phyloP scores from a whole-genome alignment of 169 alveolate species.

The Blepharisma undulans region DNA sequence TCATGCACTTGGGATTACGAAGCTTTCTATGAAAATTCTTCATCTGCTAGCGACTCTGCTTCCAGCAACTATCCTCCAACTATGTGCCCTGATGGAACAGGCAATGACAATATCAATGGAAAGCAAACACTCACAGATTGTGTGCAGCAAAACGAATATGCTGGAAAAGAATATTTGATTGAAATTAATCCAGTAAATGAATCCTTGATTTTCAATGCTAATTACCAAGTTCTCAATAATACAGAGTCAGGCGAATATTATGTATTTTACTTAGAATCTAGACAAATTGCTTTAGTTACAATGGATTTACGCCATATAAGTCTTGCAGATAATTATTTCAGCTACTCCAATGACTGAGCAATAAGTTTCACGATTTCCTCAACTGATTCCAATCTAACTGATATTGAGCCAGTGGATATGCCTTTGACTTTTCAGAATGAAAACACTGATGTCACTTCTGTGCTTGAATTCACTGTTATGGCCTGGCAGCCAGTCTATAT shows the following conservation, averaged over 20 bases:
- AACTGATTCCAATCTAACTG: neutral
- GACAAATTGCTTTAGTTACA: constrained; percentile 34
- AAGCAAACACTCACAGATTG: neutral
- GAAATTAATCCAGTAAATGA: constrained; percentile 12
- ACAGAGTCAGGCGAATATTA: neutral
- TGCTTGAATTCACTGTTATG: constrained; percentile 59
- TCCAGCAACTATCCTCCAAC: constrained; percentile 19
- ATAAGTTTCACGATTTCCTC: neutral
- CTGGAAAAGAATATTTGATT: neutral
- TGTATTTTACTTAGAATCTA: neutral
- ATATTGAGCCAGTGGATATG: constrained; percentile 38
- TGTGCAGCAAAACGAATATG: neutral
- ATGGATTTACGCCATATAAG: constrained; percentile 19
- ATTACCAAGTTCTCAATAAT: neutral
- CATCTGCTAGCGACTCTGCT: neutral
- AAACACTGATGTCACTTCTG: constrained; percentile 46
- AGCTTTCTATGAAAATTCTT: constrained; percentile 14
- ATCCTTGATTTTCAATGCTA: neutral
- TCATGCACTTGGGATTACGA: constrained; percentile 21
- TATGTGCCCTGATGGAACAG: constrained; percentile 31
- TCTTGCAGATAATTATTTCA: neutral
- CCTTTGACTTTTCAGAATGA: constrained; percentile 65
- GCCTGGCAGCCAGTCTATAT: constrained; percentile 54
- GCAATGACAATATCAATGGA: neutral
- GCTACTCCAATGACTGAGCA: constrained; percentile 12